Base-by-base conservation (phyloP, 495 filamentous ascomycete genomes). In the Recurvomyces mirabilis region DNA sequence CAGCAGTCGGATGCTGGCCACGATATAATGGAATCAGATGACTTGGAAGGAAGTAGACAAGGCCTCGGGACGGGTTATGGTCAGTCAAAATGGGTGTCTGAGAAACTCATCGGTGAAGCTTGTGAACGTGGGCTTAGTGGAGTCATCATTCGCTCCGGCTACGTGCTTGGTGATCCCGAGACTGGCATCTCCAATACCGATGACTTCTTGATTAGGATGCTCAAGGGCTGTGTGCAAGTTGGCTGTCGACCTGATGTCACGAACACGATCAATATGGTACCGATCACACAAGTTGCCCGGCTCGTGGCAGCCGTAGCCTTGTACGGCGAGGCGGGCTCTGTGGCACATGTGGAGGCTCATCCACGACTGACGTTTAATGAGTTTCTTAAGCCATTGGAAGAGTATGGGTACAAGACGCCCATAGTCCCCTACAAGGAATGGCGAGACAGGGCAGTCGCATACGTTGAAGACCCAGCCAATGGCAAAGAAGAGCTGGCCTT, bases 251-350 rank as follows among this genome's bases (percentile, higher is more conserved):
- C 91, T 0, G 69, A 74, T 46, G 87, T 98, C 51, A 57, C 68
- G 62, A 98, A 94, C 64, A 88, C 84, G 0, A 77, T 95, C 57
- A 98, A 98, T 65, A 76, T 78, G 58, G 86, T 94, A 3, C 91
- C 91, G 0, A 87, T 95, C 20, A 74, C 79, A 54, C 83, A 91
- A 55, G 88, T 94, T 38, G 77, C 82, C 0, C 69, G 77, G 6
- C 72, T 93, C 13, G 80, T 94, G 18, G 77, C 86, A 19, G 84
- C 87, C 1, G 65, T 74, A 29, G 73, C 78, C 6, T 68, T 93
- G 45, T 31, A 46, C 12, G 69, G 77, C 52, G 68, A 70, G 0
- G 64, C 79, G 18, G 70, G 71, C 22, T 79, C 86, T 1, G 72
- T 75, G n/a, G 35, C 51, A 12, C 84, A 93, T 29, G 78, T 89